Percentiles rank a stretch among this genome's conserved stretches.
phyloP scores from a whole-genome alignment of 1,139 yeast genomes.

The Sugiyamaella sp. region DNA sequence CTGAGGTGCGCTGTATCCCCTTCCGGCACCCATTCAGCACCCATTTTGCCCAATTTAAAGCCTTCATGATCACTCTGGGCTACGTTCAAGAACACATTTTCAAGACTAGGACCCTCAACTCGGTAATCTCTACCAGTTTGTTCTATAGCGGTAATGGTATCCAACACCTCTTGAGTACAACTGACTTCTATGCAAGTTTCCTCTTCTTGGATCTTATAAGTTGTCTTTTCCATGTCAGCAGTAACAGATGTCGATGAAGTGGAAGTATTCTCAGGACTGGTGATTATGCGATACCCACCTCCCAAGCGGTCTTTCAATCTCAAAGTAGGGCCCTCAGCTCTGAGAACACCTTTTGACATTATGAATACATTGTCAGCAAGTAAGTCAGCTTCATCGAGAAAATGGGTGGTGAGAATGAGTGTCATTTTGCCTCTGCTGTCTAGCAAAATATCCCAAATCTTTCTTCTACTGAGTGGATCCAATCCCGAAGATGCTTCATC shows the following conservation, averaged over 20 bases:
- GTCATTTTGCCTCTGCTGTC: slow-evolving; percentile 39
- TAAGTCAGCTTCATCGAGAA: slow-evolving; percentile 45
- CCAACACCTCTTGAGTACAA: slow-evolving; percentile 33
- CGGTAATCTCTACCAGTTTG: slow-evolving; percentile 31
- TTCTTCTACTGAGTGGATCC: slow-evolving; percentile 44
- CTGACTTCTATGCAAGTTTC: slow-evolving; percentile 33
- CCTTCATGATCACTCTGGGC: slow-evolving; percentile 42
- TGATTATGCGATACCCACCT: slow-evolving; percentile 36
- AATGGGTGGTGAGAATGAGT: slow-evolving; percentile 44
- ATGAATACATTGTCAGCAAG: slow-evolving; percentile 43
- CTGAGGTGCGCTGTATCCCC: slow-evolving; percentile 7
- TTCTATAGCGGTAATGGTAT: slow-evolving; percentile 32
- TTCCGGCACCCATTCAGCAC: slow-evolving; percentile 19
- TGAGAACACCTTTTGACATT: slow-evolving; percentile 40
- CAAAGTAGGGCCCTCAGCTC: slow-evolving; percentile 42
- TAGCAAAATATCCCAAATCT: slow-evolving; percentile 44
- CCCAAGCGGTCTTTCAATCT: slow-evolving; percentile 41
- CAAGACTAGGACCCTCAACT: slow-evolving; percentile 43
- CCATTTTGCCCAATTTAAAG: slow-evolving; percentile 24
- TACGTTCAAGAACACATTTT: slow-evolving; percentile 42
- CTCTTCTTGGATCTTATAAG: slow-evolving; percentile 35
- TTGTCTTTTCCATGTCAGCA: slow-evolving; percentile 11
- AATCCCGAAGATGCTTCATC: slow-evolving; percentile 47
- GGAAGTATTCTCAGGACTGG: background rate
- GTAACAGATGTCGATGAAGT: background rate